These are phyloP conservation scores for Ophiostoma ulmi DNA, from an alignment of 2,329 filamentous ascomycete genomes.

Conservation along the genomic window DNA sequence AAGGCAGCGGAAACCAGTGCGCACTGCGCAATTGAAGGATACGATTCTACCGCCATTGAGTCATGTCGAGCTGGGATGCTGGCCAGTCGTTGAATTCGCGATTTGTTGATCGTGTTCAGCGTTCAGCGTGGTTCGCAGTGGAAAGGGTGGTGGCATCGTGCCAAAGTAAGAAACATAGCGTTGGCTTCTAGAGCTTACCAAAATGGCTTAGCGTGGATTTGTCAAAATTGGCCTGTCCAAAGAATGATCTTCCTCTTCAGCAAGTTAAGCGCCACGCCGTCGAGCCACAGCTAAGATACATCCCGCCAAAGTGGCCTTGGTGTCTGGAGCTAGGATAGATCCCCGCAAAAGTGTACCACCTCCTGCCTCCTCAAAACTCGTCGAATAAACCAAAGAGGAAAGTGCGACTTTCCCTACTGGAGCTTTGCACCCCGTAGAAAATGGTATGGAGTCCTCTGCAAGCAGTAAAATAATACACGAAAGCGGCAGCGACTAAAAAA, in stretches of 20 bases:
- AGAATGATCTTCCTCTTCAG: neutral
- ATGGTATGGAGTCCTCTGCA: neutral
- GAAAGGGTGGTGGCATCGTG: neutral
- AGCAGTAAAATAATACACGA: neutral
- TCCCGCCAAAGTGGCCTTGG: neutral
- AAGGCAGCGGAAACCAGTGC: constrained; percentile 80
- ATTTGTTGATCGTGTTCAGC: constrained; percentile 1
- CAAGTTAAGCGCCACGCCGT: neutral
- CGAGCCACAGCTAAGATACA: constrained; percentile 5
- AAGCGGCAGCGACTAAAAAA: too few species aligned
- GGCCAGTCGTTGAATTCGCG: constrained; percentile 14
- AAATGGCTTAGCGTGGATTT: constrained; percentile 18
- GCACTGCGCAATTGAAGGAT: constrained; percentile 85
- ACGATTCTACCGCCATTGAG: constrained; percentile 64
- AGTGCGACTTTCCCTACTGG: neutral
- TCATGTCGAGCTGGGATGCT: constrained; percentile 19
- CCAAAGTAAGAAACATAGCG: constrained; percentile 2
- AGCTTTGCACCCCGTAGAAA: neutral
- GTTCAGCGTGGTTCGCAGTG: neutral
- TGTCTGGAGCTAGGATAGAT: neutral
- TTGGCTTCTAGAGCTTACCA: constrained; percentile 20
- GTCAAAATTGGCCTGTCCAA: neutral
- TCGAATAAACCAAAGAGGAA: neutral
- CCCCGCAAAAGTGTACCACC: constrained; percentile 5
- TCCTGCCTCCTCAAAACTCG: neutral